phyloP scores from a whole-genome alignment of 2,329 filamentous ascomycete genomes.

The Alternaria ventricosa region DNA sequence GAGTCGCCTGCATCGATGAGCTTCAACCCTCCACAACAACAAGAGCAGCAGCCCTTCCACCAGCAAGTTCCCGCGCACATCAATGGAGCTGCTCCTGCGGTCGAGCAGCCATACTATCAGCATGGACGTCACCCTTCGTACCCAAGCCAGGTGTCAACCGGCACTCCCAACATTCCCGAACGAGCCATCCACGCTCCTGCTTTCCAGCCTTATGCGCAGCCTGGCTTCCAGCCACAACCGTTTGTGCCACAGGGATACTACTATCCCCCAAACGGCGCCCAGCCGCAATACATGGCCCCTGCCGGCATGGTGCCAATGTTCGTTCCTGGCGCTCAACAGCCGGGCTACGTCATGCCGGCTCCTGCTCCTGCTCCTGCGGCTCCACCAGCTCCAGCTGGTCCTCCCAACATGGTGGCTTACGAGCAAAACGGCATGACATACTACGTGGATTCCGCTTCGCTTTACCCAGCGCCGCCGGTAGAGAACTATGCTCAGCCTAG shows the following conservation, averaged over 20 bases:
- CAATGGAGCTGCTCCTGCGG: conserved; percentile 61
- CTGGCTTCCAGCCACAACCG: conserved; percentile 59
- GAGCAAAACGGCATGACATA: conserved; percentile 97
- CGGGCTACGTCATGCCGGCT: conserved; percentile 51
- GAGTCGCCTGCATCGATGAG: conserved; percentile 76
- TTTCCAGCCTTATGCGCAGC: conserved; percentile 73
- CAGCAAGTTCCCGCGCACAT: conserved; percentile 88
- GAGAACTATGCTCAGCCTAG: conserved; percentile 48
- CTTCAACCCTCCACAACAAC: conserved; percentile 66
- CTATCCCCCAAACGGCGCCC: conserved; percentile 58
- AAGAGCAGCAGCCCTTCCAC: conserved; percentile 86
- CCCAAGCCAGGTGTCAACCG: conserved; percentile 72
- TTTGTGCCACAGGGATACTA: conserved; percentile 64
- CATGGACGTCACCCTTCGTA: conserved; percentile 74
- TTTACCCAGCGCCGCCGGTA: conserved; percentile 59
- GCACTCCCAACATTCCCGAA: conserved; percentile 91
- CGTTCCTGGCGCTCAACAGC: conserved; percentile 62
- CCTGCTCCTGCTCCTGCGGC: conserved; percentile 42
- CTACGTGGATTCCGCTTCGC: conserved; percentile 83
- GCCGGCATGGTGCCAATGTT: conserved; percentile 62
- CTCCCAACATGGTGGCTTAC: conserved; percentile 71
- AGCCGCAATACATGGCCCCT: conserved; percentile 54
- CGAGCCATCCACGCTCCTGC: conserved; percentile 87
- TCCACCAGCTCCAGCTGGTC: conserved; percentile 43
- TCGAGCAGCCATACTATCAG: conserved; percentile 57